Percentiles rank a stretch among this genome's conserved stretches.
Conservation (phyloP, 352 stramenopile genomes). For the Globisporangium orthogonon region DNA sequence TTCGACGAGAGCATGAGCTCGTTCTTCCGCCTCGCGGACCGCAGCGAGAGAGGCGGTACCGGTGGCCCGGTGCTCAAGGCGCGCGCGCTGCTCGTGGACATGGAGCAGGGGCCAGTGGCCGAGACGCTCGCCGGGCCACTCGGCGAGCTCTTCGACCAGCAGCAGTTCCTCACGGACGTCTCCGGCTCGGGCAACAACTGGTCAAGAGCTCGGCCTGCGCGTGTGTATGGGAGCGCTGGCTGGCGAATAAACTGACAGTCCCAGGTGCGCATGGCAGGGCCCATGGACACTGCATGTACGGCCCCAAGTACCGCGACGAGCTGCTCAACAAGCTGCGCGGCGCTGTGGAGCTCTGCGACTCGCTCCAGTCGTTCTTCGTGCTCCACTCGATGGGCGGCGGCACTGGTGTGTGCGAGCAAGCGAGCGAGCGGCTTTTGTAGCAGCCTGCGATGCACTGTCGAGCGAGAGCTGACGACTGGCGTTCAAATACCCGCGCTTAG, state of each 20-base stretch:
- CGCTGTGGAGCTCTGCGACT: slow-evolving; percentile 85
- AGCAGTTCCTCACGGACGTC: slow-evolving; percentile 86
- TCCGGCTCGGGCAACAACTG: slow-evolving; percentile 92
- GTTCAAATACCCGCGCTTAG: slow-evolving; percentile 10
- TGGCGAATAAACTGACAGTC: no score
- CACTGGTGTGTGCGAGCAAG: slow-evolving; percentile 32
- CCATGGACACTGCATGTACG: slow-evolving; percentile 87
- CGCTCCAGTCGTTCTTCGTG: slow-evolving; percentile 90
- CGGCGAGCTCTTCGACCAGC: slow-evolving; percentile 86
- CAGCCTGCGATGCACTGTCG: no score
- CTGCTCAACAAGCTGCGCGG: slow-evolving; percentile 66
- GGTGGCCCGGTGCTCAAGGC: slow-evolving; percentile 43
- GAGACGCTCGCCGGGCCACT: slow-evolving; percentile 80
- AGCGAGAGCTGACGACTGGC: not conserved
- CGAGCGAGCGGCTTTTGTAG: not conserved
- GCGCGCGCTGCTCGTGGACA: slow-evolving; percentile 89
- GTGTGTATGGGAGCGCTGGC: no score
- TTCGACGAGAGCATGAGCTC: slow-evolving; percentile 91
- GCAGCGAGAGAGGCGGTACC: slow-evolving; percentile 29
- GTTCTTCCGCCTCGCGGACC: slow-evolving; percentile 91
- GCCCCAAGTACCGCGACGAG: slow-evolving; percentile 80
- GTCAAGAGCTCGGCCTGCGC: no score
- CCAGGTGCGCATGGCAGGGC: slow-evolving; percentile 33
- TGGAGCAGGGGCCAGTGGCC: slow-evolving; percentile 86
- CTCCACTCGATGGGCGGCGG: slow-evolving; percentile 91